These are phyloP conservation scores for Parmelia sp. DNA, from an alignment of 495 filamentous ascomycete genomes.

Conservation along the genomic window DNA sequence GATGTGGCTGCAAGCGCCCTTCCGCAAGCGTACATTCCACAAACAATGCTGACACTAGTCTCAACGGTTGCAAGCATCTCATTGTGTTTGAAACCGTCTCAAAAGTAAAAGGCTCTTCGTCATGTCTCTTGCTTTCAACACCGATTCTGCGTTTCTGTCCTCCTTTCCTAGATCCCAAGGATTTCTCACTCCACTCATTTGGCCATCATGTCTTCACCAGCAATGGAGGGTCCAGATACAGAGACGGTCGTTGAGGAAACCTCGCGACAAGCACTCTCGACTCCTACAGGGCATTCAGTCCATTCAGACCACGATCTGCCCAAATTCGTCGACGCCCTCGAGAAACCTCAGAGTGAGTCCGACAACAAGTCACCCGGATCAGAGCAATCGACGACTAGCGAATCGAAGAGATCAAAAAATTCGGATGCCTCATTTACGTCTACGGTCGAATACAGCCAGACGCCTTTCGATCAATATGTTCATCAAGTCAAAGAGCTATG, in stretches of 20 bases:
- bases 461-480: not conserved
- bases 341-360: not conserved
- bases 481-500: constrained; percentile 8
- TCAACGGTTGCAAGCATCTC: constrained; percentile 7
- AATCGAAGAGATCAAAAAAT: not conserved
- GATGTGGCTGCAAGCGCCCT: not conserved
- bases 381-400: not conserved
- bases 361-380: not conserved
- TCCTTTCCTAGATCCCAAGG: not conserved
- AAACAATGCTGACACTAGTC: not conserved
- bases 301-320: not conserved
- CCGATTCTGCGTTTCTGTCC: not conserved
- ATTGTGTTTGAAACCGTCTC: not conserved
- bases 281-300: not conserved
- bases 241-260: not conserved
- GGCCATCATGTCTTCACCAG: not conserved
- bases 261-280: not conserved
- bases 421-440: constrained; percentile 2
- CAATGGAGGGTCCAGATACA: not conserved
- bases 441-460: not conserved
- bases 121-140: no score
- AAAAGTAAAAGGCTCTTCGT: not conserved
- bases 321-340: not conserved
- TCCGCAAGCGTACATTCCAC: constrained; percentile 10
- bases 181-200: not conserved